phyloP scores from a whole-genome alignment of 23 red algal species.

The Gracilaria domingensis region DNA sequence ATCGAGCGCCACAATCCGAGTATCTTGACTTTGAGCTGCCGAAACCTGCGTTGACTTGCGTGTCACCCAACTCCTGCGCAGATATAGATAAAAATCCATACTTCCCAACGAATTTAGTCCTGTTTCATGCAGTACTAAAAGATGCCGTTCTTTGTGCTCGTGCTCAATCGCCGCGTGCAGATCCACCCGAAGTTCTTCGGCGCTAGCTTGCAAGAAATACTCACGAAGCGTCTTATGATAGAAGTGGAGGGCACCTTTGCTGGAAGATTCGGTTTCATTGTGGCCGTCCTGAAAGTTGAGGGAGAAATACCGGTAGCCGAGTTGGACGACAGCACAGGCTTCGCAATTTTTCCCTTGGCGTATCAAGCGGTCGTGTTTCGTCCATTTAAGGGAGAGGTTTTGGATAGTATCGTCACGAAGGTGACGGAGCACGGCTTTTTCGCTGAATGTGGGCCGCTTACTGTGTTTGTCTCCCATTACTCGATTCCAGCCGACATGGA shows the following conservation, averaged over 20 bases:
- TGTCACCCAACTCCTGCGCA: background rate
- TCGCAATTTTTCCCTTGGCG: conserved; percentile 86
- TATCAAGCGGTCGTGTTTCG: conserved; percentile 98
- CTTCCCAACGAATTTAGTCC: background rate
- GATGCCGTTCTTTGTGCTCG: conserved; percentile 90
- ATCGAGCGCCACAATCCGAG: background rate
- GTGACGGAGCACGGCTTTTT: conserved; percentile 95
- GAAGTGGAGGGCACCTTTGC: conserved; percentile 91
- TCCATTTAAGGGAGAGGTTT: conserved; percentile 94
- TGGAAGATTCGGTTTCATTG: conserved; percentile 86
- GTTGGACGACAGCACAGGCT: conserved; percentile 77
- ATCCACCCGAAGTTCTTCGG: conserved; percentile 87
- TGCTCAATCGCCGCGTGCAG: conserved; percentile 69
- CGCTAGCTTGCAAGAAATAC: conserved; percentile 76
- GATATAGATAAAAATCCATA: background rate
- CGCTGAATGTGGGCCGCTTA: conserved; percentile 90
- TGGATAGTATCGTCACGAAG: conserved; percentile 86
- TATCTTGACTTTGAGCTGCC: background rate
- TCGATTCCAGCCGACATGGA: conserved; percentile 87
- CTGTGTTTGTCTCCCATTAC: conserved; percentile 89
- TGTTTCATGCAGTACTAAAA: background rate
- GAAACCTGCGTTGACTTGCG: background rate
- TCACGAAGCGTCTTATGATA: conserved; percentile 81
- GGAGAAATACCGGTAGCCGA: conserved; percentile 80
- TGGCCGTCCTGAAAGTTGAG: conserved; percentile 82